Conservation (phyloP, 2,329 filamentous ascomycete species). For the Cladophialophora immunda region DNA sequence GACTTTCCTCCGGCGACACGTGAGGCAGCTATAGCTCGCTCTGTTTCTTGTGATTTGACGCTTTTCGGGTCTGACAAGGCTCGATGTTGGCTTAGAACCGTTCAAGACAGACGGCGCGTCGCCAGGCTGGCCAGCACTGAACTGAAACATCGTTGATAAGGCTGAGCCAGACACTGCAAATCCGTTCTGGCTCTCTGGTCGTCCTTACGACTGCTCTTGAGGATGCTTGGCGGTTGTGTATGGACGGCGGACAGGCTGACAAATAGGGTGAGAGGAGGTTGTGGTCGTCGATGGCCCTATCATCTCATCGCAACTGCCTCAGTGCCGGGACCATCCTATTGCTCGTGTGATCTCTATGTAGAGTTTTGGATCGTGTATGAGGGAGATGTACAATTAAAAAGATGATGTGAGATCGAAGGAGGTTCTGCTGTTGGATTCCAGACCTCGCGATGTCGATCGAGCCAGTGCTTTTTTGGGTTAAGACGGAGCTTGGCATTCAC, state of each 20-base stretch:
- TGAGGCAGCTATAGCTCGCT: slow-evolving; percentile 57
- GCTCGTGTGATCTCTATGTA: neutral
- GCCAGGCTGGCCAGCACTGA: slow-evolving; percentile 12
- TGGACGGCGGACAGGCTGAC: neutral
- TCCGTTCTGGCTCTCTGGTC: neutral
- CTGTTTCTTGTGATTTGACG: slow-evolving; percentile 59
- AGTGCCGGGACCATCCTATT: neutral
- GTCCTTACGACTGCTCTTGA: neutral
- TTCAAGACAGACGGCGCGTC: neutral
- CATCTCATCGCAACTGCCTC: neutral
- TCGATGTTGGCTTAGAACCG: neutral
- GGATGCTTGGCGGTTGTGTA: neutral
- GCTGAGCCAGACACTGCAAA: neutral
- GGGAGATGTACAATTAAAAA: neutral
- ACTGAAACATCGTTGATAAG: slow-evolving; percentile 26
- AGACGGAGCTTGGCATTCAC: neutral
- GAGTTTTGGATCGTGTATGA: neutral
- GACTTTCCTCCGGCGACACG: slow-evolving; percentile 56
- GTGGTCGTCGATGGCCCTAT: neutral
- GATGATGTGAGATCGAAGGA: slow-evolving; percentile 8
- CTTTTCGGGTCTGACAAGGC: slow-evolving; percentile 33
- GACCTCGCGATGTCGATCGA: neutral
- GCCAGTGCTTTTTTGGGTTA: neutral
- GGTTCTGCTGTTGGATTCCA: neutral
- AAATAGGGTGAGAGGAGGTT: neutral